Evolutionary conservation across 2,329 filamentous ascomycete genomes (phyloP).

Genomic region (Furcasterigmium sp.): DNA sequence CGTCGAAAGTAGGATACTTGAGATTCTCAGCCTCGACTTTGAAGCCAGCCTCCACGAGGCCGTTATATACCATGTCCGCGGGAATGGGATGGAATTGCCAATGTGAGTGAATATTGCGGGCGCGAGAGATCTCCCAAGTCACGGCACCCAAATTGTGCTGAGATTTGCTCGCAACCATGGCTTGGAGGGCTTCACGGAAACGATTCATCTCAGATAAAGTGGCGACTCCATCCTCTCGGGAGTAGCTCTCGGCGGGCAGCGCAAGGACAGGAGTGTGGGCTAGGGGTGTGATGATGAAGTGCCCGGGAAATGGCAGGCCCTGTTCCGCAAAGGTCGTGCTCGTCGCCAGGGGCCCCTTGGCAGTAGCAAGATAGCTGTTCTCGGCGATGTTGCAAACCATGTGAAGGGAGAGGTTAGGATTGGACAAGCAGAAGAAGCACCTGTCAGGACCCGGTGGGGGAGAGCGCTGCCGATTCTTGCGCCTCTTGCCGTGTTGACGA

Average conservation of each 20-base stretch:
- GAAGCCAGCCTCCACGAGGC: conserved; percentile 83
- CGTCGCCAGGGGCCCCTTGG: conserved; percentile 82
- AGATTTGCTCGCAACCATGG: conserved; percentile 61
- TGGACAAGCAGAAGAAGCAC: conserved; percentile 96
- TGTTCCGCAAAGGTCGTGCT: conserved; percentile 59
- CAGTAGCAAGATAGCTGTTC: conserved; percentile 82
- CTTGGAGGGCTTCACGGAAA: conserved; percentile 72
- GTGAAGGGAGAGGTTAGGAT: conserved; percentile 76
- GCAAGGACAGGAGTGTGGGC: conserved; percentile 73
- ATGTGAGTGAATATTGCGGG: conserved; percentile 77
- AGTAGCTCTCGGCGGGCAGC: conserved; percentile 50
- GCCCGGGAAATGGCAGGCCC: conserved; percentile 70
- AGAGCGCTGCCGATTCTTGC: conserved; percentile 38
- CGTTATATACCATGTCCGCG: conserved; percentile 59
- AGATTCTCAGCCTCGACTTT: conserved; percentile 79
- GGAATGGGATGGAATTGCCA: conserved; percentile 89
- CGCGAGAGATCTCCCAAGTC: conserved; percentile 87
- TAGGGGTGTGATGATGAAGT: conserved; percentile 88
- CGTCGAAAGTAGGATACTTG: conserved; percentile 45
- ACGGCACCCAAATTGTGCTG: conserved; percentile 68
- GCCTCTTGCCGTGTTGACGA: conserved; percentile 28
- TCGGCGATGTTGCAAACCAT: conserved; percentile 87
- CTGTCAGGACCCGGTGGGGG: conserved; percentile 67
- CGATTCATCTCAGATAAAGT: conserved; percentile 77
- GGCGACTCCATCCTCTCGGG: conserved; percentile 48